Conservation (phyloP, 2,329 filamentous ascomycete species). For the Monilinia polystroma region DNA sequence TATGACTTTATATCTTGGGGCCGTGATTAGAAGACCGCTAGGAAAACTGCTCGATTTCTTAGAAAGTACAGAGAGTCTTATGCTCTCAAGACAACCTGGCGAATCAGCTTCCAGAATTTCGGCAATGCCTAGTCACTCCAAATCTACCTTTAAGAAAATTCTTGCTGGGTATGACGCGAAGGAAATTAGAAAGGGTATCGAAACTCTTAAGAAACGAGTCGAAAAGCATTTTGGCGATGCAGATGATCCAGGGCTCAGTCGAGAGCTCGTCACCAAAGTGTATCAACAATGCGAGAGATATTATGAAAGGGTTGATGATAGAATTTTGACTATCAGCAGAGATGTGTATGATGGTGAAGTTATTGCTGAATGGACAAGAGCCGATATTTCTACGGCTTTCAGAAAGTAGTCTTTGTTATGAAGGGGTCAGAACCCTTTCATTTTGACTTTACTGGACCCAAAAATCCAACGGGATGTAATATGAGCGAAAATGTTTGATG, state of each 20-base stretch:
- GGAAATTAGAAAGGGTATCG: conserved; percentile 86
- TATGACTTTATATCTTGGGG: conserved; percentile 80
- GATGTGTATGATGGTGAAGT: conserved; percentile 65
- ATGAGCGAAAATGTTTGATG: conserved; percentile 39
- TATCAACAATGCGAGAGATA: conserved; percentile 61
- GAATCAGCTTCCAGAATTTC: conserved; percentile 66
- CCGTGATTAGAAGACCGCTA: conserved; percentile 83
- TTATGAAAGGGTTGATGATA: conserved; percentile 60
- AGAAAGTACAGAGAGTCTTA: conserved; percentile 77
- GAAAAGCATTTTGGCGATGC: conserved; percentile 97
- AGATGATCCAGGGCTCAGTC: conserved; percentile 61
- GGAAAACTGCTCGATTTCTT: conserved; percentile 90
- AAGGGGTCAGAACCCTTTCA: neutral
- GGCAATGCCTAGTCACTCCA: conserved; percentile 77
- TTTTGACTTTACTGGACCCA: conserved; percentile 12
- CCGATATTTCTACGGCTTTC: conserved; percentile 62
- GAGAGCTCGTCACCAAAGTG: conserved; percentile 57
- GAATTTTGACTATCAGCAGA: conserved; percentile 59
- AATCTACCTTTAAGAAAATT: conserved; percentile 81
- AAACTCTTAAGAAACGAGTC: conserved; percentile 82
- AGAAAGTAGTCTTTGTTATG: conserved; percentile 30
- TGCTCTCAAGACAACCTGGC: conserved; percentile 57
- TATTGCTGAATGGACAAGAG: conserved; percentile 64
- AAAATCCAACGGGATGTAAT: conserved; percentile 24
- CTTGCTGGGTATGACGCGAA: conserved; percentile 76